Base-by-base conservation (phyloP, 140 eudicot genomes). In the Ambrosia hybrid region DNA sequence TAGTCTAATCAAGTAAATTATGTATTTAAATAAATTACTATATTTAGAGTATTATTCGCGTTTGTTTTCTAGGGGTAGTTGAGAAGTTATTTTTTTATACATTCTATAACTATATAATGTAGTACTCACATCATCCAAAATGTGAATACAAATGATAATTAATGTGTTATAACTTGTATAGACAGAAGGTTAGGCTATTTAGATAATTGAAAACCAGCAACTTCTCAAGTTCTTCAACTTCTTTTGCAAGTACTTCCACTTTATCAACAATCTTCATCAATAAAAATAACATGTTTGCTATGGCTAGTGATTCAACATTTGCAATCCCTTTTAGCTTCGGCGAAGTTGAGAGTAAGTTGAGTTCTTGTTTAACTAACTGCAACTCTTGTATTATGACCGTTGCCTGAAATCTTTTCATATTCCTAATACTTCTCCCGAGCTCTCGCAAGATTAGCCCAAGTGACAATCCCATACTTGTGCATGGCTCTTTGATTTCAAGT, bases 221-320 rank as follows among this genome's bases (percentile, higher is more conserved):
- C 45, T 49, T 82, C 82, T 70, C 97, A 56, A 91, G 80, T 63
- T 75, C 77, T 62, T 91, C 96, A 51, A 86, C 97, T 74, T 88
- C 85, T 67, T 80, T 79, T 0, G 89, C 90, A 46, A 91, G 49
- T 9, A 57, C 60, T 72, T 89, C 91, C n/a, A 86, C 87, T 76
- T 84, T 88, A 26, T 83, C 88, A 62, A 83, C 78, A 12, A 84
- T 84, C 80, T 84, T 89, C 76, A 74, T 74, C 72, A 91, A 55
- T 16, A 86, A 17, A 75, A 84, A 91, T 74, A 80, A 45, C 58
- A 89, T 84, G 75, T 82, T 86, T 9, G 87, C 79, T 4, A 83
- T 64, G 0, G 86, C 91, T 45, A 91, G 80, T 64, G 78, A 73
- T 38, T 86, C 91, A 2, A 81, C 81, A 46, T 62, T 59, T 33